phyloP scores from a whole-genome alignment of 2,329 filamentous ascomycete species.

The Ascochyta clinopodiicola region DNA sequence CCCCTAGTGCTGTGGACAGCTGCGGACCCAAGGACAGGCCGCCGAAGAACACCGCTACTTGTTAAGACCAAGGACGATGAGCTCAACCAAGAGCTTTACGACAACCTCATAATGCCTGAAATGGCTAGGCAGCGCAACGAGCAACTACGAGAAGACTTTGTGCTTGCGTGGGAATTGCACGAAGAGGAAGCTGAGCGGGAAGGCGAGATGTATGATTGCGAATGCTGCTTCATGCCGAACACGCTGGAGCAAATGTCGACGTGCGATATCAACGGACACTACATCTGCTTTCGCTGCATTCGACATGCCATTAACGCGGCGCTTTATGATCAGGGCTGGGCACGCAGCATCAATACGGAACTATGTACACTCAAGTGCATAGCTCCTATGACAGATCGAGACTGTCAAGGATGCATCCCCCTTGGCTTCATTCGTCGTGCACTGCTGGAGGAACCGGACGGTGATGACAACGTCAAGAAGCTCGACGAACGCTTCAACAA shows the following conservation, averaged over 20 bases:
- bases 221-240: conserved; percentile 76
- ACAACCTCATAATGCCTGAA: conserved; percentile 52
- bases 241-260: conserved; percentile 76
- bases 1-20: conserved; percentile 68
- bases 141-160: conserved; percentile 49
- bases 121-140: conserved; percentile 49
- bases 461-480: conserved; percentile 73
- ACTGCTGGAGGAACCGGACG: conserved; percentile 72
- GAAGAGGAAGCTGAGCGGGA: conserved; percentile 57
- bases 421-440: conserved; percentile 74
- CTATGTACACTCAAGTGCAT: conserved; percentile 81
- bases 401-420: conserved; percentile 77
- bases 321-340: conserved; percentile 92
- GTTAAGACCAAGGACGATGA: conserved; percentile 68
- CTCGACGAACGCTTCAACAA: conserved; percentile 81
- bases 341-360: conserved; percentile 75
- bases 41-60: conserved; percentile 65
- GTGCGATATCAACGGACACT: conserved; percentile 73
- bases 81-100: conserved; percentile 58
- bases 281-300: conserved; percentile 83
- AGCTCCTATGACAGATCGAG: conserved; percentile 66
- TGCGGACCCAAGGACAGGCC: conserved; percentile 62
- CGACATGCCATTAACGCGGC: conserved; percentile 83
- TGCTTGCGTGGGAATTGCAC: conserved; percentile 54
- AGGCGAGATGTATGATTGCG: conserved; percentile 68